phyloP scores from a whole-genome alignment of 1,284 basidiomycete species.

The Inonotus hispidus region DNA sequence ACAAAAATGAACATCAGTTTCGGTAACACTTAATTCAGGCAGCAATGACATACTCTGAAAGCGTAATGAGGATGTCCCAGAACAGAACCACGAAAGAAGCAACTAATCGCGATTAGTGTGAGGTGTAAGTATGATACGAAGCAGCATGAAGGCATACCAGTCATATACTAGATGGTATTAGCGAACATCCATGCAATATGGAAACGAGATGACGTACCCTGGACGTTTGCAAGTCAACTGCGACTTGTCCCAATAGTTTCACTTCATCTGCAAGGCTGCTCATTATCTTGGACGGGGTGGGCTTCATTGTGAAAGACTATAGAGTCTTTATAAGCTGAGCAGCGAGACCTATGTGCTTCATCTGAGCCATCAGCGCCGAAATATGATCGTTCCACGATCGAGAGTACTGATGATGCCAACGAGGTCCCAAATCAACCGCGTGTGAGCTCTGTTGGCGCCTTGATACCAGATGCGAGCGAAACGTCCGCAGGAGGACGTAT shows the following conservation, averaged over 20 bases:
- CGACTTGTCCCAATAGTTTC: constrained; percentile 1
- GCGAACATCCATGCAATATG: background rate
- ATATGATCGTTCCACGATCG: background rate
- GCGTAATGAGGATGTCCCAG: constrained; percentile 8
- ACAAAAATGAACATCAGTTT: background rate
- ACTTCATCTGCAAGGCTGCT: constrained; percentile 1
- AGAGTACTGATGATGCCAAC: background rate
- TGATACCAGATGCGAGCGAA: background rate
- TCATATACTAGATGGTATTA: constrained; percentile 4
- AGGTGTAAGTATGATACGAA: background rate
- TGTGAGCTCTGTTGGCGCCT: background rate
- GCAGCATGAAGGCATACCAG: background rate
- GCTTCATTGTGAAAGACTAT: background rate
- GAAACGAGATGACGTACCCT: background rate
- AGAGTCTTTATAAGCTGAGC: background rate
- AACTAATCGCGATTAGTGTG: background rate
- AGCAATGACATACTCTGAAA: constrained; percentile 1
- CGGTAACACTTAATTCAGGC: background rate
- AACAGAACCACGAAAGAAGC: constrained; percentile 4
- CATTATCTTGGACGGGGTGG: background rate
- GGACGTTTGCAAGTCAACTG: constrained; percentile 4
- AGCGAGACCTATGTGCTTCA: background rate
- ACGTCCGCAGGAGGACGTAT: background rate
- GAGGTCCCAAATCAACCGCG: background rate
- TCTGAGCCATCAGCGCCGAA: background rate